Evolutionary conservation across 257 asterid species (phyloP).

Genomic region (Coffea eugenioides): DNA sequence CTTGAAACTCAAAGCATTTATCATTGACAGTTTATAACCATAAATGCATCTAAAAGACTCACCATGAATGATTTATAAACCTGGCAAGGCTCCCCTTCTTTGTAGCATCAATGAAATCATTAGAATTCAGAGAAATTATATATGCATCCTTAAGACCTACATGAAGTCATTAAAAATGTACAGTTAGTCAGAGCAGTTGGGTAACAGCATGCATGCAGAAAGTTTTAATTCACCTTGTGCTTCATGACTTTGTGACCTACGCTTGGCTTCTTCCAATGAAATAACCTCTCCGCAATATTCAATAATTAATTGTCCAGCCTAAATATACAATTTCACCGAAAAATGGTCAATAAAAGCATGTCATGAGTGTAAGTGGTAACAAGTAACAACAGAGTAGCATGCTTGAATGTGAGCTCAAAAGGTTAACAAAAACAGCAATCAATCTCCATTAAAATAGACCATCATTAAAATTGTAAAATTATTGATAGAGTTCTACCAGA

Average conservation of each 20-base stretch:
- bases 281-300: constrained; percentile 96
- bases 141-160: constrained; percentile 80
- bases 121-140: constrained; percentile 70
- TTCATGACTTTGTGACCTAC: constrained; percentile 72
- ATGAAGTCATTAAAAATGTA: constrained; percentile 25
- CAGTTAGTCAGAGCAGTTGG: constrained; percentile 19
- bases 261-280: constrained; percentile 68
- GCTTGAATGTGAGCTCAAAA: not conserved
- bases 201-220: constrained; percentile 12
- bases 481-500: not conserved
- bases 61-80: constrained; percentile 95
- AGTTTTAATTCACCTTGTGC: constrained; percentile 53
- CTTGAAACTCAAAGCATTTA: constrained; percentile 5
- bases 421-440: not conserved
- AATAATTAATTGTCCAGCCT: constrained; percentile 87
- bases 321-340: constrained; percentile 27
- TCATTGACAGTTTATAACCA: not conserved
- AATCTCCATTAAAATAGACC: not conserved
- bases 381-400: not conserved
- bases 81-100: constrained; percentile 86
- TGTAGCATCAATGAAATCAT: constrained; percentile 77
- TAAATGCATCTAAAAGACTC: constrained; percentile 21
- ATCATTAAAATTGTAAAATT: too few relatives aligned
- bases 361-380: not conserved
- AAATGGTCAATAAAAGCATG: not conserved